These are phyloP conservation scores for Xerocomellus chrysenteron DNA, from an alignment of 768 basidiomycete species.

Conservation along the genomic window DNA sequence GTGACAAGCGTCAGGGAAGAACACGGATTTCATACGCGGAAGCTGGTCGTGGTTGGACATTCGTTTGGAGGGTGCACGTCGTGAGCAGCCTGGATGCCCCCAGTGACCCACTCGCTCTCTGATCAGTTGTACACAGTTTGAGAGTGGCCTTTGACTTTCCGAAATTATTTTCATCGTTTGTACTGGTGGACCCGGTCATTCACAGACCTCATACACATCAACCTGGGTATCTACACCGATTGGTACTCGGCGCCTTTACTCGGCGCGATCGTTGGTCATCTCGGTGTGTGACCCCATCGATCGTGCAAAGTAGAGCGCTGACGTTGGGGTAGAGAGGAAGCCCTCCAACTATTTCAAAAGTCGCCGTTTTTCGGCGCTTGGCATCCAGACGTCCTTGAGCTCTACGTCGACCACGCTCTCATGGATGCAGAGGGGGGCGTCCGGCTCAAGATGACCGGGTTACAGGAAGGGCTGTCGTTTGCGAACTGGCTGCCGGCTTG, in stretches of 20 bases:
- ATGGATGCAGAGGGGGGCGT: constrained; percentile 39
- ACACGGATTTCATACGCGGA: constrained; percentile 51
- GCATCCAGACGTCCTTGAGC: constrained; percentile 59
- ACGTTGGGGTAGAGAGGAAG: constrained; percentile 52
- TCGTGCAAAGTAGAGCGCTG: background rate
- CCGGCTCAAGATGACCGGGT: constrained; percentile 61
- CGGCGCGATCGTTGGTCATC: constrained; percentile 66
- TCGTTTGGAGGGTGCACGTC: constrained; percentile 80
- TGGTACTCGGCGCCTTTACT: constrained; percentile 46
- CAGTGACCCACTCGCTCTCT: background rate
- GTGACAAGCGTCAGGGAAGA: constrained; percentile 43
- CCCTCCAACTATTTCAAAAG: constrained; percentile 44
- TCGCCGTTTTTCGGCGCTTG: constrained; percentile 70
- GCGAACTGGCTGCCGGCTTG: constrained; percentile 36
- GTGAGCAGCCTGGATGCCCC: constrained; percentile 41
- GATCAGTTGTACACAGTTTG: constrained; percentile 38
- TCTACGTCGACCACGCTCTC: constrained; percentile 62
- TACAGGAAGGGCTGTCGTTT: constrained; percentile 67
- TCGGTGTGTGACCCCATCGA: constrained; percentile 37
- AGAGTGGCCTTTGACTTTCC: constrained; percentile 66
- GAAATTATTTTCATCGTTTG: constrained; percentile 63
- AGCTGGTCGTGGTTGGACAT: constrained; percentile 74
- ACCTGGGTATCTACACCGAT: background rate
- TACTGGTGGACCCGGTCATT: constrained; percentile 82
- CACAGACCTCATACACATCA: constrained; percentile 14